A percentile compares a stretch with the other conserved stretches of the same genome.
Evolutionary conservation across 2,329 filamentous ascomycete species (phyloP).

Genomic region (Tolypocladium nubicola): DNA sequence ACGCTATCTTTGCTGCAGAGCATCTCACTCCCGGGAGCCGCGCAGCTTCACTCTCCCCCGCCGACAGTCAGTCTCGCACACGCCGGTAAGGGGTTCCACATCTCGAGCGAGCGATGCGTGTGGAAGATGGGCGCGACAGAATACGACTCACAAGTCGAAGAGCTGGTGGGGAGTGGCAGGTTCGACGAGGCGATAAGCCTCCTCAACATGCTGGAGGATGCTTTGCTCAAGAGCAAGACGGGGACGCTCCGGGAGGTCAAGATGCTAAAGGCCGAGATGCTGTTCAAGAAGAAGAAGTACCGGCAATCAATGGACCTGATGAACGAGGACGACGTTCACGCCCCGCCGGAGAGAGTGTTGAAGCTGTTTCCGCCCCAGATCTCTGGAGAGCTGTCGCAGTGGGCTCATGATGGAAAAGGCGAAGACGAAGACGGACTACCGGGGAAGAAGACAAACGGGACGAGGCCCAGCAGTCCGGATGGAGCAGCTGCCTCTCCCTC

Average conservation of each 20-base stretch:
- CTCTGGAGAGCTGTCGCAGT: slow-evolving; percentile 65
- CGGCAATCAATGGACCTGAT: slow-evolving; percentile 83
- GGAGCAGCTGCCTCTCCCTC: slow-evolving; percentile 18
- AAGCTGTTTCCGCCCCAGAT: slow-evolving; percentile 74
- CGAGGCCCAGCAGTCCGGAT: slow-evolving; percentile 15
- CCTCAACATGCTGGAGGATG: slow-evolving; percentile 83
- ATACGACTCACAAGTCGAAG: slow-evolving; percentile 81
- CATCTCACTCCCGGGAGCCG: slow-evolving; percentile 70
- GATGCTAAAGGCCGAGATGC: slow-evolving; percentile 76
- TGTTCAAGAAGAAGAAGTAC: slow-evolving; percentile 79
- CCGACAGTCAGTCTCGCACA: slow-evolving; percentile 91
- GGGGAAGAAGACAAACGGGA: slow-evolving; percentile 16
- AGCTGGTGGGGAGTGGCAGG: slow-evolving; percentile 61
- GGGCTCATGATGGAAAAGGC: slow-evolving; percentile 26
- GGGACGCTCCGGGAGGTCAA: slow-evolving; percentile 76
- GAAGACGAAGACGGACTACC: slow-evolving; percentile 32
- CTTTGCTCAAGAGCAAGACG: slow-evolving; percentile 71
- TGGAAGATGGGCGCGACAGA: slow-evolving; percentile 94
- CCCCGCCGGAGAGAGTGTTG: slow-evolving; percentile 81
- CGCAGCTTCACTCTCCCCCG: slow-evolving; percentile 80
- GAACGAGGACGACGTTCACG: slow-evolving; percentile 70
- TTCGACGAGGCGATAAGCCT: slow-evolving; percentile 92
- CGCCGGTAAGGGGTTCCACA: slow-evolving; percentile 89
- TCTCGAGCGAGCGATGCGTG: slow-evolving; percentile 80
- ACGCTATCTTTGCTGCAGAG: slow-evolving; percentile 85